These are phyloP conservation scores for Macaranga tanarius DNA, from an alignment of 441 rosid species.

Conservation along the genomic window DNA sequence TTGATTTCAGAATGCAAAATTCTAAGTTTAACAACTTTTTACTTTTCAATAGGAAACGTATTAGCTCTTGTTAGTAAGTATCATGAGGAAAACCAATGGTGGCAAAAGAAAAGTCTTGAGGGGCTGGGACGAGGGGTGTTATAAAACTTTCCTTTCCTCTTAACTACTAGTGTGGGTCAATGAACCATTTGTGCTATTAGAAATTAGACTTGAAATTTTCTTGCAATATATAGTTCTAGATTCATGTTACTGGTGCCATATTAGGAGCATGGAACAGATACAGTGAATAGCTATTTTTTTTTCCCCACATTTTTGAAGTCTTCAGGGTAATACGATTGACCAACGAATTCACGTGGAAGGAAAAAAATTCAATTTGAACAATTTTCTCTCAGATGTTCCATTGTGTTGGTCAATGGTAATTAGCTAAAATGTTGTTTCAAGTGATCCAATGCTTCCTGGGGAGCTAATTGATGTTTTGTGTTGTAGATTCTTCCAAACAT, in stretches of 20 bases:
- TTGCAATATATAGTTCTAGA: background rate
- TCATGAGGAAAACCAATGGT: background rate
- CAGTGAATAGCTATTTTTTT: background rate
- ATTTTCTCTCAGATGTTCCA: background rate
- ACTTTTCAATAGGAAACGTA: no score
- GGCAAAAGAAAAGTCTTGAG: background rate
- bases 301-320: no score
- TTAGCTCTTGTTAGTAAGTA: no score
- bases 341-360: background rate
- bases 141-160: background rate
- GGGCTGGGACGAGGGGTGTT: background rate
- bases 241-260: background rate
- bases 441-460: background rate
- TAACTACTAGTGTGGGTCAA: background rate
- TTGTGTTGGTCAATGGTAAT: no score
- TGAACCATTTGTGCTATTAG: background rate
- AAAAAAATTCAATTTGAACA: background rate
- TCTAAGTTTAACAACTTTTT: no score
- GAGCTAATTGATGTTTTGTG: constrained; percentile 27
- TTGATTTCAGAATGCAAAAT: background rate
- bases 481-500: constrained; percentile 52
- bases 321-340: no score
- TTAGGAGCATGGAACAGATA: background rate
- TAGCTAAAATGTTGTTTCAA: background rate
- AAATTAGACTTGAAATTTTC: background rate